A percentile compares a stretch with the other conserved stretches of the same genome.
phyloP scores from a whole-genome alignment of 2,329 filamentous ascomycete genomes.

The Metarhizium anisopliae region DNA sequence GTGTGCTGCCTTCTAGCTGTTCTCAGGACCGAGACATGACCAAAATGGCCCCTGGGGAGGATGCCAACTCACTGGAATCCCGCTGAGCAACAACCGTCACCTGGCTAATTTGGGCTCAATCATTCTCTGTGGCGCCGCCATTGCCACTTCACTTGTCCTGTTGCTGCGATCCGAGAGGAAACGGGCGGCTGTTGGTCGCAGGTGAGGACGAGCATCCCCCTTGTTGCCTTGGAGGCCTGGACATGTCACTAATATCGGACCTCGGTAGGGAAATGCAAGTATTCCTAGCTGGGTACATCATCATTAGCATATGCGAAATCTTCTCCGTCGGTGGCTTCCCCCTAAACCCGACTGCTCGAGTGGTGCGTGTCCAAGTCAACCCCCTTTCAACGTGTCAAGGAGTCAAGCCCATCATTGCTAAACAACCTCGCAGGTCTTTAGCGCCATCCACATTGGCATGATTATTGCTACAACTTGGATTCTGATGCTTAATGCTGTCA shows the following conservation, averaged over 20 bases:
- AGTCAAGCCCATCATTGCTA: slow-evolving; percentile 6
- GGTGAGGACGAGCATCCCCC: slow-evolving; percentile 41
- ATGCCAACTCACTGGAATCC: slow-evolving; percentile 69
- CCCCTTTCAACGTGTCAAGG: neutral
- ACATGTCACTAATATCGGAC: neutral
- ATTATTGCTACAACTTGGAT: slow-evolving; percentile 87
- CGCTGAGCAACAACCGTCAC: slow-evolving; percentile 53
- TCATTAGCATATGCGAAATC: slow-evolving; percentile 91
- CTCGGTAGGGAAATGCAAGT: slow-evolving; percentile 81
- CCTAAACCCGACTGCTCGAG: slow-evolving; percentile 57
- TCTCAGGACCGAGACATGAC: slow-evolving; percentile 53
- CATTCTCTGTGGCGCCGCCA: slow-evolving; percentile 68
- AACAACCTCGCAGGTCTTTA: slow-evolving; percentile 58
- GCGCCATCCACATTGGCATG: slow-evolving; percentile 79
- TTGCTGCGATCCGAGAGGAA: slow-evolving; percentile 79
- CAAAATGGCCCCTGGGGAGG: slow-evolving; percentile 54
- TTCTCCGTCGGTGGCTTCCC: slow-evolving; percentile 91
- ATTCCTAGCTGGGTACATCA: slow-evolving; percentile 76
- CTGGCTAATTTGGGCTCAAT: slow-evolving; percentile 92
- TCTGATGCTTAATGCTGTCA: slow-evolving; percentile 80
- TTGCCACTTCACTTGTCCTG: slow-evolving; percentile 57
- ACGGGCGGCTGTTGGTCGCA: slow-evolving; percentile 84
- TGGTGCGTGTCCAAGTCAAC: slow-evolving; percentile 43
- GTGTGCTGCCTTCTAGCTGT: slow-evolving; percentile 15
- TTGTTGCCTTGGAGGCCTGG: neutral